phyloP scores from a whole-genome alignment of 805 yeast genomes.

The Lipomyces sp. region DNA sequence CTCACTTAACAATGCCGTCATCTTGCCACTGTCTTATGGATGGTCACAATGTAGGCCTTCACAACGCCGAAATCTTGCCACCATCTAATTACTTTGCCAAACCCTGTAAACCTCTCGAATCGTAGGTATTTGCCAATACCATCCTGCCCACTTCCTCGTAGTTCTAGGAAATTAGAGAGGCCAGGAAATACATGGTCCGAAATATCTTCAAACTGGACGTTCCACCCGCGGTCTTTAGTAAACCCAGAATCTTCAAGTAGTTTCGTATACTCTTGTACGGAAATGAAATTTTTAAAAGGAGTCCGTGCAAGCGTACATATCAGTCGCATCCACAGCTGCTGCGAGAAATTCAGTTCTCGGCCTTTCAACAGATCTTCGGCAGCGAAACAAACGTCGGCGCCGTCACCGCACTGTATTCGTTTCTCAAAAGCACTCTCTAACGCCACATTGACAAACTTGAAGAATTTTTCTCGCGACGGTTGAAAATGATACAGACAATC shows the following conservation, averaged over 20 bases:
- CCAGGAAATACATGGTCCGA: constrained; percentile 32
- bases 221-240: constrained; percentile 20
- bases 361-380: constrained; percentile 27
- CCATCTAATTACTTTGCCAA: constrained; percentile 29
- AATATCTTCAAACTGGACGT: constrained; percentile 22
- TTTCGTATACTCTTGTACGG: constrained; percentile 13
- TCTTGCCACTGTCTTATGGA: not conserved
- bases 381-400: constrained; percentile 23
- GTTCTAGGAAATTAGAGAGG: constrained; percentile 17
- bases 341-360: not conserved
- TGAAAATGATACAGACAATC: constrained; percentile 31
- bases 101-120: constrained; percentile 19
- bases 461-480: constrained; percentile 24
- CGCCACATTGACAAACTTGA: constrained; percentile 16
- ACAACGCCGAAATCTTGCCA: constrained; percentile 24
- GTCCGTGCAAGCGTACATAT: constrained; percentile 18
- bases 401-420: not conserved
- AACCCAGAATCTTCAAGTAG: constrained; percentile 23
- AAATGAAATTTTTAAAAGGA: constrained; percentile 25
- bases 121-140: constrained; percentile 16
- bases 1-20: not conserved
- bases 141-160: constrained; percentile 10
- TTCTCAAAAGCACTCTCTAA: constrained; percentile 21
- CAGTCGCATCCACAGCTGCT: constrained; percentile 9
- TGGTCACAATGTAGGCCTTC: constrained; percentile 16